These are phyloP conservation scores for Mucor mucedo DNA, from an alignment of 371 early-diverging fungal genomes.

Conservation along the genomic window DNA sequence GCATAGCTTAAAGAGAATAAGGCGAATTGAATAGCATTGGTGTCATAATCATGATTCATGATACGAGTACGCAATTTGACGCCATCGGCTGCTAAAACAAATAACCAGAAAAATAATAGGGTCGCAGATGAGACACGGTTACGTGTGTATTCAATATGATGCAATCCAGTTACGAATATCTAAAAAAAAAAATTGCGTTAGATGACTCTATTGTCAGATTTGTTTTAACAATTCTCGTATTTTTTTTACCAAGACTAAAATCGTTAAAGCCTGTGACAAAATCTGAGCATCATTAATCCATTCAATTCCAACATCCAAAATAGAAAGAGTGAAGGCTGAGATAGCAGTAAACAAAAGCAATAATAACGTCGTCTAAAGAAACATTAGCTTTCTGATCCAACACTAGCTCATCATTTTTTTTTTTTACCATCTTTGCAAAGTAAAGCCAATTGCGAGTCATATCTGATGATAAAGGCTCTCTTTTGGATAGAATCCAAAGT, in stretches of 20 bases:
- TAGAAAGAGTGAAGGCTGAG: slow-evolving; percentile 18
- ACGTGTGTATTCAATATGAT: slow-evolving; percentile 71
- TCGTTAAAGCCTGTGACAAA: slow-evolving; percentile 29
- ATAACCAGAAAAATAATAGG: slow-evolving; percentile 83
- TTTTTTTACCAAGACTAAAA: slow-evolving; percentile 41
- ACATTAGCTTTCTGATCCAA: not conserved
- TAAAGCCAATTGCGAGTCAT: slow-evolving; percentile 58
- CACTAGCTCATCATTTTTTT: not conserved
- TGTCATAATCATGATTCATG: slow-evolving; percentile 35
- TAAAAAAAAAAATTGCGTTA: slow-evolving; percentile 16
- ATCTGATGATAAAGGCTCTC: slow-evolving; percentile 39
- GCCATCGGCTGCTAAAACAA: slow-evolving; percentile 49
- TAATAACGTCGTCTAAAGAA: slow-evolving; percentile 32
- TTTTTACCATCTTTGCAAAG: slow-evolving; percentile 58
- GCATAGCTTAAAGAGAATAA: slow-evolving; percentile 42
- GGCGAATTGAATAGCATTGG: slow-evolving; percentile 46
- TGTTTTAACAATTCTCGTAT: too few species aligned
- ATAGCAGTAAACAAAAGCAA: slow-evolving; percentile 31
- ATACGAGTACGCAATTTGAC: slow-evolving; percentile 68
- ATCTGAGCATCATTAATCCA: slow-evolving; percentile 50
- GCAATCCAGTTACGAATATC: slow-evolving; percentile 61
- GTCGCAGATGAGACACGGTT: slow-evolving; percentile 70
- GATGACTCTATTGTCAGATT: too few species aligned
- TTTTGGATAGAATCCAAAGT: slow-evolving; percentile 47
- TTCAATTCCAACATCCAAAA: slow-evolving; percentile 19